Base-by-base conservation (phyloP, 495 filamentous ascomycete species). In the Penicillium salamii region DNA sequence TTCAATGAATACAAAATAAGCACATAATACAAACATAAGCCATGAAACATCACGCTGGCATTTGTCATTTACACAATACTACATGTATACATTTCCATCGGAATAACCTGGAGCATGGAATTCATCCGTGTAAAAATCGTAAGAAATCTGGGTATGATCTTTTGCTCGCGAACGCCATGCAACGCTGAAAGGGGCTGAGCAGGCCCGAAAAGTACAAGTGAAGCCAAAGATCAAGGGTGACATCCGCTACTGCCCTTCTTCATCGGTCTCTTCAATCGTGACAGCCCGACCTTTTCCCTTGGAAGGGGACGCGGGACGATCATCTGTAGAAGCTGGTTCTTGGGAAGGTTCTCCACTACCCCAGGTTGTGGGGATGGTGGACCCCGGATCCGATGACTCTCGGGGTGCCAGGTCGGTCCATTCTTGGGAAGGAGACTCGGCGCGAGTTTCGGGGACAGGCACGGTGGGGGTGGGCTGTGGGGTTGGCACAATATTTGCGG, bases 231-330 rank as follows among this genome's bases (percentile, higher is more conserved):
- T 9, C 8, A 17, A 29, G 38, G 23, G 28, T 34, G 18, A n/a
- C 19, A 32, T 32, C 24, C 11, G 32, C 42, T 40, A 58, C 57
- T 50, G 63, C 31, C 50, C 58, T 21, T 69, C 69, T 32, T 77
- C 76, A 15, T 77, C 77, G 1, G 54, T 59, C 43, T 80, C 76
- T 58, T 80, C 77, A 5, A 80, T 76, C 3, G 76, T 77, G 7
- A 66, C 62, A 17, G 69, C 63, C 37, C 70, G 69, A n/a, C 63
- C 57, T 53, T 78, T 80, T 20, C 75, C 74, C 46, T 77, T 78
- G 18, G 61, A 61, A 19, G 53, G 19, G 4, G 59, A 58, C 38
- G 50, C 57, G 3, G 42, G 1, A 3, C 13, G n/a, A n/a, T 14
- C 37, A 3, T 53, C 58, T 14, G 15, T 18, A 9, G 36, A 33